These are phyloP conservation scores for Beauveria bassiana DNA, from an alignment of 2,329 filamentous ascomycete species.

Conservation along the genomic window DNA sequence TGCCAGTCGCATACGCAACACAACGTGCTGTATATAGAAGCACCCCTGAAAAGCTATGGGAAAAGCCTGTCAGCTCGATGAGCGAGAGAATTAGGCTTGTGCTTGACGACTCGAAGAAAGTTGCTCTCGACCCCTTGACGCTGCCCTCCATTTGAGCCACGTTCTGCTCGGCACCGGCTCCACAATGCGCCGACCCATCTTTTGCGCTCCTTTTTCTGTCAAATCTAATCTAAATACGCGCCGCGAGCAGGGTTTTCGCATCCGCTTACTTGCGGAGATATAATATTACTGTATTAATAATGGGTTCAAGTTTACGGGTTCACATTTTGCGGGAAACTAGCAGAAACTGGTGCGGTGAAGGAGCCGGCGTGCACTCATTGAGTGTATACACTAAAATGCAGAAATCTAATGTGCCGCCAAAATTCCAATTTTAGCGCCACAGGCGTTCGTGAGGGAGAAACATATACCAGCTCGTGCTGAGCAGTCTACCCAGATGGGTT, in stretches of 20 bases:
- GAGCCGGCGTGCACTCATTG: not conserved
- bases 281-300: not conserved
- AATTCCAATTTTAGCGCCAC: not conserved
- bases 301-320: too few species aligned
- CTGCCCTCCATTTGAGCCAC: conserved; percentile 9
- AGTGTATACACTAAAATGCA: not conserved
- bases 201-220: conserved; percentile 1
- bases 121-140: conserved; percentile 1
- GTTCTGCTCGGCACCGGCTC: conserved; percentile 10
- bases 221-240: not conserved
- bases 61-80: not conserved
- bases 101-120: not conserved
- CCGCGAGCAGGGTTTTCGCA: not conserved
- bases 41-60: not conserved
- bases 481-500: conserved; percentile 1
- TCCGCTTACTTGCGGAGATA: not conserved
- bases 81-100: not conserved
- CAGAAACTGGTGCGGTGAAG: not conserved
- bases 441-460: not conserved
- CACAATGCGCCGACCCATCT: conserved; percentile 10
- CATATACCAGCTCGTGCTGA: conserved; percentile 7
- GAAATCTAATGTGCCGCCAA: not conserved
- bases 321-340: not conserved
- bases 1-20: not conserved
- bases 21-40: not conserved